phyloP scores from a whole-genome alignment of 805 yeast species.

The Candida andamanensis region DNA sequence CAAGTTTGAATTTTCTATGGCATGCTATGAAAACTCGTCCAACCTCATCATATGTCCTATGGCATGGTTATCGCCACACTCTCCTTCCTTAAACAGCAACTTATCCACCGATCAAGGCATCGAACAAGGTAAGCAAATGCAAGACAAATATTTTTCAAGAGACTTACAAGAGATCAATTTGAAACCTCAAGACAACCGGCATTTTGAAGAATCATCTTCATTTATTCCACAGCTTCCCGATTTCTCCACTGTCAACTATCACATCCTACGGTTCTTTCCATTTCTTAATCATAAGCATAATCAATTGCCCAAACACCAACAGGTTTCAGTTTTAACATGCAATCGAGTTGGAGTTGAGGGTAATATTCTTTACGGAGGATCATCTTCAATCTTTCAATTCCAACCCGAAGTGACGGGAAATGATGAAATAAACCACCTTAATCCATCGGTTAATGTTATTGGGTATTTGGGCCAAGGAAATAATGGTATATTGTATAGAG shows the following conservation, averaged over 20 bases:
- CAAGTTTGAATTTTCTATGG: conserved; percentile 62
- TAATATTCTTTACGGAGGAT: conserved; percentile 62
- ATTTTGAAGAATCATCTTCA: conserved; percentile 8
- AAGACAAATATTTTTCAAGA: neutral
- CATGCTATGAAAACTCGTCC: conserved; percentile 43
- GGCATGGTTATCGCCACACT: conserved; percentile 70
- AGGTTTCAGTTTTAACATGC: conserved; percentile 46
- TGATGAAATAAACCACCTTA: conserved; percentile 34
- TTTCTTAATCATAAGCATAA: conserved; percentile 38
- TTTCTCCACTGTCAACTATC: conserved; percentile 55
- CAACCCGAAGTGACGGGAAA: conserved; percentile 24
- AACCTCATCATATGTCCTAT: conserved; percentile 70
- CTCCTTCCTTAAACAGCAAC: conserved; percentile 33
- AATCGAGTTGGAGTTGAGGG: conserved; percentile 80
- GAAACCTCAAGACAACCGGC: neutral
- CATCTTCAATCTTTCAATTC: conserved; percentile 54
- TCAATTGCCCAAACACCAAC: conserved; percentile 17
- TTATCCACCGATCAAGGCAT: conserved; percentile 2
- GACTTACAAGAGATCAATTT: neutral
- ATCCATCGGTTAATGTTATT: conserved; percentile 46
- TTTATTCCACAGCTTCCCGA: conserved; percentile 35
- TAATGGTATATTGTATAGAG: conserved; percentile 62
- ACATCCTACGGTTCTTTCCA: conserved; percentile 71
- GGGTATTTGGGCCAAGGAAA: conserved; percentile 59
- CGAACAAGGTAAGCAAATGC: conserved; percentile 10